Percentiles rank a stretch among this genome's conserved stretches.
These are phyloP conservation scores for Mucor velutinosus DNA, from an alignment of 371 early-diverging fungal genomes.

Conservation along the genomic window DNA sequence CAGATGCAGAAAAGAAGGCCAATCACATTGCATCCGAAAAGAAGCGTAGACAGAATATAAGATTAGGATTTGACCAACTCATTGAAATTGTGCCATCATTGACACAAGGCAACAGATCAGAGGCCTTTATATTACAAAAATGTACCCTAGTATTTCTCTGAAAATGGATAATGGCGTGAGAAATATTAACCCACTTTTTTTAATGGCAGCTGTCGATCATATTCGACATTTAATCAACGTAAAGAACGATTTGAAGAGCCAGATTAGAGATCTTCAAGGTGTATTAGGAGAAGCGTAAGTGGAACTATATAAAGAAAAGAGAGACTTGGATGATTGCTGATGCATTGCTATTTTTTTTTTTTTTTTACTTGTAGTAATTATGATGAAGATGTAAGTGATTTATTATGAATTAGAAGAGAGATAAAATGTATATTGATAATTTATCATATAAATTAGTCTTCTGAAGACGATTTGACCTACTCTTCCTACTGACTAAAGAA, in stretches of 20 bases:
- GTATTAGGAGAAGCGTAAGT: constrained; percentile 48
- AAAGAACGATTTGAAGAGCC: constrained; percentile 46
- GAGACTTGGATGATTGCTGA: neutral
- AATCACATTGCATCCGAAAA: constrained; percentile 96
- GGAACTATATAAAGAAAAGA: neutral
- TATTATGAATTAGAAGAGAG: neutral
- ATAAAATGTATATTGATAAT: neutral
- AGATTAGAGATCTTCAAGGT: constrained; percentile 38
- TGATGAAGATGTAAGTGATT: constrained; percentile 35
- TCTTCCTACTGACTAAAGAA: constrained; percentile 17
- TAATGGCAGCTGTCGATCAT: constrained; percentile 44
- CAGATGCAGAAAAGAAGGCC: constrained; percentile 91
- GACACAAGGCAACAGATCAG: constrained; percentile 61
- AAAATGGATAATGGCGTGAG: neutral
- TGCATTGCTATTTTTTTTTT: neutral
- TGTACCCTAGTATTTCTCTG: constrained; percentile 26
- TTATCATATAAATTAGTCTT: constrained; percentile 17
- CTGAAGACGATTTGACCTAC: constrained; percentile 37
- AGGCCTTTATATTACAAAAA: constrained; percentile 63
- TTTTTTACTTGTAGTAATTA: constrained; percentile 18
- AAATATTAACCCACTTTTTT: neutral
- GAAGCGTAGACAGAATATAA: constrained; percentile 86
- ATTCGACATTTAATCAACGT: constrained; percentile 40
- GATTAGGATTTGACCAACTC: constrained; percentile 82
- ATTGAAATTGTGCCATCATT: constrained; percentile 81